These are phyloP conservation scores for Suillus subaureus DNA, from an alignment of 768 basidiomycete species.

Conservation along the genomic window DNA sequence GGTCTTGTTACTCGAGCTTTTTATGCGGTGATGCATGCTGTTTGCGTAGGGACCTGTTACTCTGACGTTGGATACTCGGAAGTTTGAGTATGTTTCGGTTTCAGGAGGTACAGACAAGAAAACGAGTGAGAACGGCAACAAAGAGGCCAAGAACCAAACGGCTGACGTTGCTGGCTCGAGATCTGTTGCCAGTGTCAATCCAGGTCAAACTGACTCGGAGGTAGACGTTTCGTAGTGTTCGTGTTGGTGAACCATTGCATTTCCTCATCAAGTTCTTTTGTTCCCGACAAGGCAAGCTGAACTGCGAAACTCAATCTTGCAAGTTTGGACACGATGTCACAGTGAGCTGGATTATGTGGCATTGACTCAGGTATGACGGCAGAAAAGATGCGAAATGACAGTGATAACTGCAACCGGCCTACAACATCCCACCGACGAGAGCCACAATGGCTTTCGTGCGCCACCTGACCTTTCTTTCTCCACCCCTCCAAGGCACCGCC, in stretches of 20 bases:
- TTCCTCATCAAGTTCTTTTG: not conserved
- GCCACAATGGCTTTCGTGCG: slow-evolving; percentile 66
- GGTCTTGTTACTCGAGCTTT: slow-evolving; percentile 7
- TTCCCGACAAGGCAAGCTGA: not conserved
- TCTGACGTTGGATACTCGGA: slow-evolving; percentile 81
- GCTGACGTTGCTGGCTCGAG: not conserved
- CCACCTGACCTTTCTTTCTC: slow-evolving; percentile 55
- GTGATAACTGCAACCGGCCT: slow-evolving; percentile 15
- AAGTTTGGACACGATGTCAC: not conserved
- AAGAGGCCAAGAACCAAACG: not conserved
- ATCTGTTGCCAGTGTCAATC: not conserved
- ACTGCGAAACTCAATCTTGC: not conserved
- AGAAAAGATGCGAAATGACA: not conserved
- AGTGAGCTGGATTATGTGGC: not conserved
- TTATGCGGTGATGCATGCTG: not conserved
- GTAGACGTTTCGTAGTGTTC: not conserved
- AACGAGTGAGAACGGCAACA: not conserved
- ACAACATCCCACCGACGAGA: slow-evolving; percentile 73
- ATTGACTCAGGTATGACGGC: not conserved
- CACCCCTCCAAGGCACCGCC: slow-evolving; percentile 61
- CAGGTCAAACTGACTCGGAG: not conserved
- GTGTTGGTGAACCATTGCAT: not conserved
- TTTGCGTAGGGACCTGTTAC: slow-evolving; percentile 75
- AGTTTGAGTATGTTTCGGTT: slow-evolving; percentile 62
- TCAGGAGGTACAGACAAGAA: slow-evolving; percentile 11